Base-by-base conservation (phyloP, 2,329 filamentous ascomycete genomes). In the Aspergillus ibericus region DNA sequence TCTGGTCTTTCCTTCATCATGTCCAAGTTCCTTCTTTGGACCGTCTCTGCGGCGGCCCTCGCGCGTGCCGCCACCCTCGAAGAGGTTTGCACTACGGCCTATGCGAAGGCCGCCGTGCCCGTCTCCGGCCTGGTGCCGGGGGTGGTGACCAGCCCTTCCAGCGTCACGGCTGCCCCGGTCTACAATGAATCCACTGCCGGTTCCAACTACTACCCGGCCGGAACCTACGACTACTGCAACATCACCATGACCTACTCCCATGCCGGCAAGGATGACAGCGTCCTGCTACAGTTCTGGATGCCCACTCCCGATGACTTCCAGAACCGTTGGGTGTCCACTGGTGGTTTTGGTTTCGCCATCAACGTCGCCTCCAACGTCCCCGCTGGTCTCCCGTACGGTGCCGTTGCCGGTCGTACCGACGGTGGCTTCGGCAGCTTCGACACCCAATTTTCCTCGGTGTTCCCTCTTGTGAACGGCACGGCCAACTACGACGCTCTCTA, bases 331-430 rank as follows among this genome's bases (percentile, higher is more conserved):
- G 70, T 81, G n/a, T 71, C 77, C 0, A 77, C 75, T 2, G 80
- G 80, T 44, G 80, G 80, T 8, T 80, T 78, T 48, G 80, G 80
- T 4, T 77, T 74, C 40, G 75, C 77, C 40, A 80, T 81, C 67
- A 79, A 78, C 60, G 50, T 53, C 10, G 50, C 50, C 35, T 36
- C 50, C 50, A 53, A 53, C 36, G 36, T 53, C 22, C 35, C 50
- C n/a, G 50, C 50, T 6, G 50, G 50, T 53, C 50, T 53, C 22
- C 50, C 50, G n/a, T 53, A 53, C n/a, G 50, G 50, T 40, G 50
- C 50, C 22, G 50, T 53, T 22, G 50, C 50, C 5, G 50, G 50
- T 18, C 50, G 50, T 9, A 53, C 50, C 15, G 50, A 53, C 25
- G 50, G 50, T 40, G 50, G 50, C 4, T 53, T 53, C n/a, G 50